Evolutionary conservation across 345 rosid species (phyloP).

Genomic region (Eucalyptus marginata): DNA sequence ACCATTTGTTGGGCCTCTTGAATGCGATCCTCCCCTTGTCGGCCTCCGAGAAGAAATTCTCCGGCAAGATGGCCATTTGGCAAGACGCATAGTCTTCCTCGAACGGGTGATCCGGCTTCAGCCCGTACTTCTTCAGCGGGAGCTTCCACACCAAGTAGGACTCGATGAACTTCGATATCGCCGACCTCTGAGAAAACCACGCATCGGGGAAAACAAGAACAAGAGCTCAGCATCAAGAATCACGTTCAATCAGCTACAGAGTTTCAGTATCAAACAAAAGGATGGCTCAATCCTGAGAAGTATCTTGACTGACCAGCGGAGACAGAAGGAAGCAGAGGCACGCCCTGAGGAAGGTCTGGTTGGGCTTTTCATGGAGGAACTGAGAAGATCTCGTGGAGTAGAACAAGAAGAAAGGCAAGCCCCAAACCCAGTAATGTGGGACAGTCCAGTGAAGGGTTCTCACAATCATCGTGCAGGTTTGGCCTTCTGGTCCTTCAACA

Average conservation of each 20-base stretch:
- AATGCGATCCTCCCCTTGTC: slow-evolving; percentile 44
- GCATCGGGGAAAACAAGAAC: not conserved
- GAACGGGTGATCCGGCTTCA: slow-evolving; percentile 51
- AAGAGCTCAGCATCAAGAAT: not conserved
- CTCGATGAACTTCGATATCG: slow-evolving; percentile 41
- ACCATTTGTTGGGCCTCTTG: slow-evolving; percentile 35
- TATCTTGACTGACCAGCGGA: slow-evolving; percentile 26
- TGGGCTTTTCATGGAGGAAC: slow-evolving; percentile 39
- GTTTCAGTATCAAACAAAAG: not conserved
- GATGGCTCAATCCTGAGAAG: not conserved
- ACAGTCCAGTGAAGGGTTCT: slow-evolving; percentile 59
- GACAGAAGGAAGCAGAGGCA: slow-evolving; percentile 25
- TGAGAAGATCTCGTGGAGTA: slow-evolving; percentile 57
- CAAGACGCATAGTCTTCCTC: slow-evolving; percentile 49
- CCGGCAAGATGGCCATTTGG: slow-evolving; percentile 51
- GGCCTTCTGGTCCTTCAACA: slow-evolving; percentile 28
- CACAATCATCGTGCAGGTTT: slow-evolving; percentile 45
- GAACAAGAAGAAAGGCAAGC: slow-evolving; percentile 56
- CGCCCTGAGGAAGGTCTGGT: slow-evolving; percentile 19
- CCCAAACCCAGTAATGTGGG: slow-evolving; percentile 52
- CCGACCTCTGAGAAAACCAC: slow-evolving; percentile 15
- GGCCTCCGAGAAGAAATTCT: slow-evolving; percentile 38
- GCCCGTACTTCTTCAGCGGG: slow-evolving; percentile 34
- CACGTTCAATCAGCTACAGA: not conserved
- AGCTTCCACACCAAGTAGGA: slow-evolving; percentile 42